Base-by-base conservation (phyloP, 805 yeast species). In the Starmerella sirachaensis region DNA sequence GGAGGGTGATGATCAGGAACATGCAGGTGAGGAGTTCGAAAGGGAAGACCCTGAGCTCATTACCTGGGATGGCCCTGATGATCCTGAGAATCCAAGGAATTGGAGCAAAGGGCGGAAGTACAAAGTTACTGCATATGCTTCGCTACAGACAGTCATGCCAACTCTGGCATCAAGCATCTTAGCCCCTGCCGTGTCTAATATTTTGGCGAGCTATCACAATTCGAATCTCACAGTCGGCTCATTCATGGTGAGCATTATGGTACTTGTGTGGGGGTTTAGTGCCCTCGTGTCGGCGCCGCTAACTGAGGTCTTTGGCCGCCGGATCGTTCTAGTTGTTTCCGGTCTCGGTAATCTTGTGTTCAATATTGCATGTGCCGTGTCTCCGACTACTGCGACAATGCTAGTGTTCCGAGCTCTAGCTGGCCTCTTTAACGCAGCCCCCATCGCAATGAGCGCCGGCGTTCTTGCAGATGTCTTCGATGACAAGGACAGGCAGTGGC, bases 391-490 rank as follows among this genome's bases (percentile, higher is more conserved):
- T 0, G 63, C 74, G 0, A 76, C 74, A 40, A 60, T 78, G 61
- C 61, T 73, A 47, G 66, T 74, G 11, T 72, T 69, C 42, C 62
- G 85, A 31, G 70, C 76, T 35, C 52, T 77, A 1, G 78, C 79
- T 2, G 85, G 85, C 3, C 54, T 69, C n/a, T 72, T 75, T 35
- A 81, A 79, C 6, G 69, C 77, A 37, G 76, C 80, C 0, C 78
- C 84, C 2, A 58, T 77, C 25, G 72, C 76, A 31, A 76, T 76
- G 7, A 82, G 81, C 18, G 80, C 81, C 1, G 84, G 83, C 16
- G 69, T 73, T 6, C 57, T 78, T 29, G 74, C 79, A 14, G 85
- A 78, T 50, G 50, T 77, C 43, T 77, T 65, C 51, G 62, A 62
- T 35, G 70, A 68, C 42, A 53, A 61, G 32, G 63, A 68, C 23